These are phyloP conservation scores for Isabelozyma rhagii DNA, from an alignment of 805 yeast genomes.

Conservation along the genomic window DNA sequence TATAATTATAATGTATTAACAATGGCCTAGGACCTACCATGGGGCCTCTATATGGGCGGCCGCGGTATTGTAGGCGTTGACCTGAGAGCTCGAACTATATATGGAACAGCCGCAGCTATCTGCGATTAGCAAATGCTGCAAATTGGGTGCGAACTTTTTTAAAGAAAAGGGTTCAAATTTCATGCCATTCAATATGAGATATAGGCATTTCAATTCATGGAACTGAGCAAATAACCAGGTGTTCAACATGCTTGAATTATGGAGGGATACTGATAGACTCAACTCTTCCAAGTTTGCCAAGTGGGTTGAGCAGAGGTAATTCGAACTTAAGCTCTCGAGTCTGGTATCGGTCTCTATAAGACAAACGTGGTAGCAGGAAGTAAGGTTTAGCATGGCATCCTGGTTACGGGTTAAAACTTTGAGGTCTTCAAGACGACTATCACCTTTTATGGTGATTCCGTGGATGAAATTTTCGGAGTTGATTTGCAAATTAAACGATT, in stretches of 20 bases:
- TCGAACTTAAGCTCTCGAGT: too few relatives aligned
- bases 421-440: background rate
- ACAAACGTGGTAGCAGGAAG: background rate
- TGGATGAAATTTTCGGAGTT: background rate
- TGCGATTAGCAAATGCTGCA: background rate
- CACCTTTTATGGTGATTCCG: background rate
- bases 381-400: background rate
- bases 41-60: background rate
- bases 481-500: background rate
- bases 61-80: background rate
- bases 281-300: background rate
- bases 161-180: background rate
- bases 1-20: too few relatives aligned
- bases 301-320: background rate
- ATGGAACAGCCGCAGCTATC: background rate
- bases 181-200: background rate
- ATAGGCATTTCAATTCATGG: background rate
- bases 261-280: background rate
- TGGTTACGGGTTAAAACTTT: background rate
- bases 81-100: background rate
- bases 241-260: background rate
- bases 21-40: background rate
- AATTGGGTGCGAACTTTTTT: background rate
- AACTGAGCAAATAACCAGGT: background rate
- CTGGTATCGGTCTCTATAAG: background rate